Base-by-base conservation (phyloP, 2,329 filamentous ascomycete genomes). In the Chaetomium strumarium region DNA sequence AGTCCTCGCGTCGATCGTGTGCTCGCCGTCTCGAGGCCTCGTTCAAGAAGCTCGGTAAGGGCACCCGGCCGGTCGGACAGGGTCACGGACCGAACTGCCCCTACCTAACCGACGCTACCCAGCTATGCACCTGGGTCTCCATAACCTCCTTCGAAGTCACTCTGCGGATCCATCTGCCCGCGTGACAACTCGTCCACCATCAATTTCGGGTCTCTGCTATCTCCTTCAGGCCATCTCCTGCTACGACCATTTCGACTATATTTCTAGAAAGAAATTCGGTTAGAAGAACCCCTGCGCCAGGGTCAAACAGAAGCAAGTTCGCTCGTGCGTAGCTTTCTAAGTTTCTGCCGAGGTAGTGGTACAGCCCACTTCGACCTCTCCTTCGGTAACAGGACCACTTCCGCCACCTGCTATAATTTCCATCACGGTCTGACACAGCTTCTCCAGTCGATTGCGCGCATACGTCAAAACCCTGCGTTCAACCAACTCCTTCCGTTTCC, bases 271-370 rank as follows among this genome's bases (percentile, higher is more conserved):
- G 24, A 49, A 46, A 7, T 38, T 58, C 55, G 29, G 48, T 41
- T 48, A 9, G 41, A 51, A 44, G 41, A 49, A 55, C 56, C 54
- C 54, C 51, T 56, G 52, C n/a, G 11, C 51, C 12, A 31, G 17
- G n/a, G 47, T 51, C 53, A 58, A 52, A 60, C 37, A 38, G 58
- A 57, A 55, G 55, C 46, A 37, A 29, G 36, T 34, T 7, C 33
- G 29, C 33, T 44, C 17, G 43, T 52, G 3, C 11, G 57, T 58
- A 55, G 59, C 57, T 57, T 36, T 10, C 13, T 12, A 16, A 12
- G 30, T 33, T 14, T 14, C 33, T 4, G 13, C 33, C 11, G 33
- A 3, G 33, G 33, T 34, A 14, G 33, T 14, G 33, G 33, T 34
- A 11, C 24, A 24, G 24, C 24, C 24, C 24, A 24, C 24, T 24